Base-by-base conservation (phyloP, 179 eudicot genomes). In the Spergularia azorica region DNA sequence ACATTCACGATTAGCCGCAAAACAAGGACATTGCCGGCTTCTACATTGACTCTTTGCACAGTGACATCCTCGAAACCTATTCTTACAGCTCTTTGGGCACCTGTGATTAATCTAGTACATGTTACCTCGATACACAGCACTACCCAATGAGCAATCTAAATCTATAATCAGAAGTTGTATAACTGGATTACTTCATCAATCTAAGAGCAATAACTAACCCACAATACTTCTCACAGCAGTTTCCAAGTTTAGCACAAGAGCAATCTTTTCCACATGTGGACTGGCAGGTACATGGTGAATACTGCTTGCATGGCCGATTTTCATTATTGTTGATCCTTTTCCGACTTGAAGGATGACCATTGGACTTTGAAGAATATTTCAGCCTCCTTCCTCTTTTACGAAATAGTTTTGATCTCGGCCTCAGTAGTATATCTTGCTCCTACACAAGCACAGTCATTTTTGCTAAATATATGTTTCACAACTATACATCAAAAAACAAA, bases 21-120 rank as follows among this genome's bases (percentile, higher is more conserved):
- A 96, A 78, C 99, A 96, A 52, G 99, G 99, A 79, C 99, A 96
- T 83, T 96, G 98, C 61, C 94, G 85, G 86, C 96, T 94, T 90
- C 93, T 89, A 87, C 99, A 96, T 85, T 94, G 99, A 81, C 99
- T 88, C 84, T 96, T 96, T 65, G 97, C 99, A 88, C 99, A 96
- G 83, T 94, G 99, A 77, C 99, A 96, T 85, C 98, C 99, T 81
- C 98, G 85, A 79, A 92, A 94, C 70, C 90, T 87, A 73, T 92
- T 96, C 84, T 92, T 96, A 86, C 99, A 96, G 87, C 88, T 85
- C 81, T 89, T 96, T 68, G 97, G 87, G 77, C 99, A 94, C 89
- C 99, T 96, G 85, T 64, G 78, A 79, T 64, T 71, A 57, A 63
- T 15, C 38, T 20, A 76, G 10, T 16, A 39, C 18, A 21, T 16